Evolutionary conservation across 2,329 filamentous ascomycete genomes (phyloP).

Genomic region (Atkinsonella texensis): DNA sequence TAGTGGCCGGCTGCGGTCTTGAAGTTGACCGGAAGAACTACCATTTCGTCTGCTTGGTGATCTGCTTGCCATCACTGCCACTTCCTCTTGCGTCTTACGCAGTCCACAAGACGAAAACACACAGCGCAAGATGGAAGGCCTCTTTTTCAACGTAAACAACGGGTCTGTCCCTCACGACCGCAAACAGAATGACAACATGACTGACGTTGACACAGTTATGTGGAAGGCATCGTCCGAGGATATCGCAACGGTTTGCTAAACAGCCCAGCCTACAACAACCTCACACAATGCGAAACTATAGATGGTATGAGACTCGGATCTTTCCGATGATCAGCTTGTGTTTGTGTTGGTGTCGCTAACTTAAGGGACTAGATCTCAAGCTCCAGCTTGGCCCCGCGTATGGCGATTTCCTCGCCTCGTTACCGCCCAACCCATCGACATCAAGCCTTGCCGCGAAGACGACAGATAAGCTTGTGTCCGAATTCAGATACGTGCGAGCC

Average conservation of each 20-base stretch:
- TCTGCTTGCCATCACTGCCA: background rate
- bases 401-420: slow-evolving; percentile 86
- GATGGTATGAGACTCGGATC: slow-evolving; percentile 48
- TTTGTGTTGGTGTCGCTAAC: background rate
- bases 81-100: background rate
- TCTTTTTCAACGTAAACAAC: slow-evolving; percentile 90
- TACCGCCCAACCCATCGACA: slow-evolving; percentile 93
- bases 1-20: background rate
- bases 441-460: slow-evolving; percentile 90
- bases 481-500: slow-evolving; percentile 91
- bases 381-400: slow-evolving; percentile 94
- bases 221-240: slow-evolving; percentile 93
- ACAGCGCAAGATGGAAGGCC: slow-evolving; percentile 59
- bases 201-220: slow-evolving; percentile 51
- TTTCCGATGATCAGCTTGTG: background rate
- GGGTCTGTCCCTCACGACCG: slow-evolving; percentile 43
- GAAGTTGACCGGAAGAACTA: background rate
- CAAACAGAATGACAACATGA: slow-evolving; percentile 12
- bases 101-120: background rate
- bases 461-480: slow-evolving; percentile 93
- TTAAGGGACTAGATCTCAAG: slow-evolving; percentile 65
- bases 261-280: slow-evolving; percentile 80
- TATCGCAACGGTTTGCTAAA: slow-evolving; percentile 93
- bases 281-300: slow-evolving; percentile 95
- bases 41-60: background rate